Evolutionary conservation across 805 yeast species (phyloP), one percentile per base, ranked within the genome.

Genomic region (Teunomyces stri): DNA sequence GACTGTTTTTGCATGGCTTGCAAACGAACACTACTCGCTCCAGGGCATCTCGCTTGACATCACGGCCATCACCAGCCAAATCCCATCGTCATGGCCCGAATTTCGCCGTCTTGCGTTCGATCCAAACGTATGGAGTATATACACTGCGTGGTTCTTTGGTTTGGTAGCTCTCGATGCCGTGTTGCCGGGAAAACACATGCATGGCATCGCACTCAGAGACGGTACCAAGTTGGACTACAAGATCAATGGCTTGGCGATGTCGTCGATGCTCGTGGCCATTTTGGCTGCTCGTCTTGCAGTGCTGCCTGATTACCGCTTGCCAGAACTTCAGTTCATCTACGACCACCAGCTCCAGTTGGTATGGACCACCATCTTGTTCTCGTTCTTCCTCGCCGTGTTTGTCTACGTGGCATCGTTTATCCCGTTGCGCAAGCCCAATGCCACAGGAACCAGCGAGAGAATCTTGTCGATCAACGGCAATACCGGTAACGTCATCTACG

Each of bases 401-500:
- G 86, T 88, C 20, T 91, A 89, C 64, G 44, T 82, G 1, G 62
- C 66, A 33, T 87, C 96, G 4, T 92, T 84, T 60, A 53, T 85
- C 5, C 88, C 90, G 11, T 65, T 82, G 34, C 49, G 65, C 5
- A 53, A 58, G 29, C 57, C 69, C 21, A 86, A 85, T 59, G 85
- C 84, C 5, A 47, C 57, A 4, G 79, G 76, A 0, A 79, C 84
- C 0, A 72, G 70, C 9, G 94, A 88, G 58, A 74, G 87, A 53
- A 81, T 94, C 34, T 73, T 94, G 44, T 91, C 97, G 0, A 65
- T 79, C 34, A 94, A 94, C 39, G 99, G 99, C 2, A 92, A 92
- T 68, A 76, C 96, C 0, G 87, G 89, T 0, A 82, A 79, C 54
- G 55, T 67, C 0, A 56, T 92, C 7, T 92, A 87, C 62, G 97